Conservation (phyloP, 257 asterid genomes). For the Thymus quinquecostatus region DNA sequence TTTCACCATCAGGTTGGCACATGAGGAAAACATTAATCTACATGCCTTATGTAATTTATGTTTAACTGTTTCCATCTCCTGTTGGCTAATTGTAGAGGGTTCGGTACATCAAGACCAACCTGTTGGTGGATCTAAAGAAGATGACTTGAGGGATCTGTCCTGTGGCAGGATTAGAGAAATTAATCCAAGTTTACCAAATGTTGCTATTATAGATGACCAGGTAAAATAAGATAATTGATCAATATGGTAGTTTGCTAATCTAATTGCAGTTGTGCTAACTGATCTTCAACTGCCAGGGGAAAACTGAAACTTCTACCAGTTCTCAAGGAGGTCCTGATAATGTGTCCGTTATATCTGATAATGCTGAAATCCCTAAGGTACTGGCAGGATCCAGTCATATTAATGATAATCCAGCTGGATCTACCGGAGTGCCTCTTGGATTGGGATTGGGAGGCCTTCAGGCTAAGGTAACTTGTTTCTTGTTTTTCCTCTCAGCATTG, state of each 20-base stretch:
- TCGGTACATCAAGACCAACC: conserved; percentile 43
- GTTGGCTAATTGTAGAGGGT: conserved; percentile 48
- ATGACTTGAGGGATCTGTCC: conserved; percentile 28
- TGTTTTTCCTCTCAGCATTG: conserved; percentile 12
- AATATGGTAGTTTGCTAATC: conserved; percentile 22
- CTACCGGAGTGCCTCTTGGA: conserved; percentile 75
- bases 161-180: conserved; percentile 28
- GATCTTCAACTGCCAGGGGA: conserved; percentile 40
- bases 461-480: conserved; percentile 59
- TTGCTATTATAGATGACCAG: conserved; percentile 27
- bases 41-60: neutral
- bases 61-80: conserved; percentile 20
- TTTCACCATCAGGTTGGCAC: conserved; percentile 43
- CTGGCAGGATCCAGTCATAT: conserved; percentile 43
- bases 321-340: conserved; percentile 33
- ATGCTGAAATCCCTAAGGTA: conserved; percentile 36
- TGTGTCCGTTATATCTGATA: conserved; percentile 31
- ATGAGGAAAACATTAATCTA: conserved; percentile 1
- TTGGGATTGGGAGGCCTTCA: conserved; percentile 83
- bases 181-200: conserved; percentile 20
- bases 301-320: conserved; percentile 43
- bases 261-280: conserved; percentile 21
- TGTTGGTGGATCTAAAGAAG: conserved; percentile 40
- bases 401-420: conserved; percentile 41
- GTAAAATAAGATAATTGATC: conserved; percentile 30